A percentile compares a stretch with the other conserved stretches of the same genome.
phyloP scores from a whole-genome alignment of 176 grass and related monocot species.

The Poa annua region DNA sequence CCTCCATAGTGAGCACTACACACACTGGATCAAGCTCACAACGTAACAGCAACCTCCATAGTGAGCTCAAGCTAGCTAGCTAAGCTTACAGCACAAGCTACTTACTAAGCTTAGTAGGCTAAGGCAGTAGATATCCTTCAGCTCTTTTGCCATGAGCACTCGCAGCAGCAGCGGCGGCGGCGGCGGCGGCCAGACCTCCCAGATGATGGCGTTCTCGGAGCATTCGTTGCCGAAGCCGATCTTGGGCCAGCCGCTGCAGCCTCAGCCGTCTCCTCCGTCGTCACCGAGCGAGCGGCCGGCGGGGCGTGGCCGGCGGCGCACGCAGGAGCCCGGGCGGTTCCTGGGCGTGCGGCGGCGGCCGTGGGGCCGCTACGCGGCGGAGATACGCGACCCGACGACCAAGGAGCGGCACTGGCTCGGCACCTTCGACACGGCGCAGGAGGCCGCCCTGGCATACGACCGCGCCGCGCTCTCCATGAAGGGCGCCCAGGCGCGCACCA shows the following conservation, averaged over 20 bases:
- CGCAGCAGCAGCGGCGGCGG: constrained; percentile 28
- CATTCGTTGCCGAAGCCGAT: constrained; percentile 39
- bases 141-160: constrained; percentile 45
- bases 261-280: constrained; percentile 51
- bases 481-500: constrained; percentile 93
- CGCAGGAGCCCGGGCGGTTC: constrained; percentile 88
- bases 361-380: constrained; percentile 94
- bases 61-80: constrained; percentile 3
- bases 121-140: neutral
- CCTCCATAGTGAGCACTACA: constrained; percentile 43
- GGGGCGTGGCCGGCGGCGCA: constrained; percentile 47
- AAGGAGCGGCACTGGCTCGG: constrained; percentile 98
- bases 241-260: neutral
- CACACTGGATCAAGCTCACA: constrained; percentile 20
- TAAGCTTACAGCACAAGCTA: neutral
- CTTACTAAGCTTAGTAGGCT: constrained; percentile 17
- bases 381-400: constrained; percentile 95
- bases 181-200: constrained; percentile 3
- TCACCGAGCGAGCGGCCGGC: constrained; percentile 52
- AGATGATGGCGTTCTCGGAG: constrained; percentile 64
- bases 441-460: constrained; percentile 97
- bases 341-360: constrained; percentile 86
- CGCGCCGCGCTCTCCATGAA: constrained; percentile 97
- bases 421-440: constrained; percentile 98
- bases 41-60: constrained; percentile 31